Conservation (phyloP, 768 basidiomycete species). For the Hygrophoropsis aurantiaca region DNA sequence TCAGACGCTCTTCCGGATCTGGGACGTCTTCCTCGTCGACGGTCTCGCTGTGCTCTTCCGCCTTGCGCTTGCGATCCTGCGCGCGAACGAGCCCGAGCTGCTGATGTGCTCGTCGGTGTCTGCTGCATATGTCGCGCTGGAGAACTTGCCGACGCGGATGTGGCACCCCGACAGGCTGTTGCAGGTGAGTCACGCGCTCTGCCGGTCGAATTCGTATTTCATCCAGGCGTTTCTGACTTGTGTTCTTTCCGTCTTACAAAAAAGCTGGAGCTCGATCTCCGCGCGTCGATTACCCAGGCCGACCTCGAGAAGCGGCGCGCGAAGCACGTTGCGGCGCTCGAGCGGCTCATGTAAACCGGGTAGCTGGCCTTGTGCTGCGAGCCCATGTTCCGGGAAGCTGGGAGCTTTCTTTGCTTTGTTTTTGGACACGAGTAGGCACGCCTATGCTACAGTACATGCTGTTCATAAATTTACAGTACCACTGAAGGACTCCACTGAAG, state of each 20-base stretch:
- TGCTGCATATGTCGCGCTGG: conserved; percentile 85
- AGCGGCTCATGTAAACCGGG: conserved; percentile 41
- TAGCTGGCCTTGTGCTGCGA: no score
- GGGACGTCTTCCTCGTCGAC: conserved; percentile 95
- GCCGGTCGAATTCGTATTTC: background rate
- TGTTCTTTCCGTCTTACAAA: background rate
- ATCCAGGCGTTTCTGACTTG: background rate
- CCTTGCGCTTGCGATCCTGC: conserved; percentile 84
- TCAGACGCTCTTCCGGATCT: conserved; percentile 90
- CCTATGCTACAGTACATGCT: no score
- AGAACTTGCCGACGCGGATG: conserved; percentile 87
- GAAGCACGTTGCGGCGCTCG: conserved; percentile 47
- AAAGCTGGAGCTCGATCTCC: conserved; percentile 62
- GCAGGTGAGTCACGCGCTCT: conserved; percentile 68
- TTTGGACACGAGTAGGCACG: no score
- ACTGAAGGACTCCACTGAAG: no score
- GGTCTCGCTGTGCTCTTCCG: conserved; percentile 91
- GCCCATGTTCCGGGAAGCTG: no score
- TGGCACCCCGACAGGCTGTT: conserved; percentile 92
- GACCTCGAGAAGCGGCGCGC: conserved; percentile 59
- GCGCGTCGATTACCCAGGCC: conserved; percentile 47
- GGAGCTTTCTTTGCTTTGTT: no score
- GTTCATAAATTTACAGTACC: no score
- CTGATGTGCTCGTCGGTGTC: conserved; percentile 82
- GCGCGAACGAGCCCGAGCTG: conserved; percentile 80